Base-by-base conservation (phyloP, 306 rosid genomes). In the Macrotyloma uniflorum region DNA sequence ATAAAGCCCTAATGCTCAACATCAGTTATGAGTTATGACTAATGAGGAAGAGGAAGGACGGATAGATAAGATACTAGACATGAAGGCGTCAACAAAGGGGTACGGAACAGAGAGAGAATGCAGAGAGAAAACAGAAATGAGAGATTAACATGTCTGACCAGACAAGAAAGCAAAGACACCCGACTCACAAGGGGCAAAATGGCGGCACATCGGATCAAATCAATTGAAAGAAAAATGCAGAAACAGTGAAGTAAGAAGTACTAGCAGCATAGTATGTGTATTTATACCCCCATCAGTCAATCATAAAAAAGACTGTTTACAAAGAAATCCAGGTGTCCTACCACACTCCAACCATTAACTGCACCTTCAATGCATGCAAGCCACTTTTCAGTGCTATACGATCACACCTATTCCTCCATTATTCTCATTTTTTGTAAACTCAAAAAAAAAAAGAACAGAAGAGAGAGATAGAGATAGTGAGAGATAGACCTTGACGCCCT, bases 121-220 rank as follows among this genome's bases (percentile, higher is more conserved):
- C 42, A 45, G 16, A 49, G 78, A 65, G 69, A 64, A 22, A 51
- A 12, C 66, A 59, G 67, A 35, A 59, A 67, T 4, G 65, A 74
- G 76, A 36, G 67, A 51, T 36, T 51, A 68, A 16, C 38, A 26
- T 35, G 67, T 63, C 80, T 80, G 79, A 57, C 36, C 47, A 80
- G 72, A 72, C 67, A 86, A 83, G 84, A 68, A 79, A 58, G 55
- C 55, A 76, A 59, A 77, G 64, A 8, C 79, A 64, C 75, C 81
- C 82, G 50, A 18, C 54, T 78, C 81, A 79, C 80, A 87, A 74
- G 84, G 82, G 66, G 79, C 85, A 84, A 93, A 88, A 87, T 82
- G 99, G 99, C 99, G 98, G 98, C 99, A 89, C 91, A 88, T 79
- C 63, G 74, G 84, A 95, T 93, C 96, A 87, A 83, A 88, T 91